A percentile compares a stretch with the other conserved stretches of the same genome.
phyloP scores from a whole-genome alignment of 495 filamentous ascomycete genomes.

The Aspergillus funiculosus region DNA sequence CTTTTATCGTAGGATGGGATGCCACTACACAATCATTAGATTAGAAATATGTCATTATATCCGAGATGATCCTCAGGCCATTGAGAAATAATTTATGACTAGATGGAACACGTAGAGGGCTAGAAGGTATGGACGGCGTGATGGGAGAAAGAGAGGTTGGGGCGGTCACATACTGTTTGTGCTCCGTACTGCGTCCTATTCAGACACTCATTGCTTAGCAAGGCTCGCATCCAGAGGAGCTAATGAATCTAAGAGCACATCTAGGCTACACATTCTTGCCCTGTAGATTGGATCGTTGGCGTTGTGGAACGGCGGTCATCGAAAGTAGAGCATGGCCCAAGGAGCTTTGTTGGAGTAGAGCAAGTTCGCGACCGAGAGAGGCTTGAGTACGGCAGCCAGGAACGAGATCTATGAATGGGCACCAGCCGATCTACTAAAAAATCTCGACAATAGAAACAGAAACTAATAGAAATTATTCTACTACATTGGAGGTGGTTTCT shows the following conservation, averaged over 20 bases:
- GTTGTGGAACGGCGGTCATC: constrained; percentile 1
- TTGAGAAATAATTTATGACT: too few species aligned
- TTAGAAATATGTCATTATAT: constrained; percentile 6
- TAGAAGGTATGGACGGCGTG: constrained; percentile 12
- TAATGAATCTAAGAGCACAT: constrained; percentile 7
- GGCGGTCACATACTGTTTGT: constrained; percentile 21
- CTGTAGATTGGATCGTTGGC: constrained; percentile 7
- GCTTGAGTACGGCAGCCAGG: constrained; percentile 8
- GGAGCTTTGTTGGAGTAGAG: constrained; percentile 14
- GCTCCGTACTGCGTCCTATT: constrained; percentile 12
- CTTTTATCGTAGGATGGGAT: constrained; percentile 36
- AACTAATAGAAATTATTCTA: too few species aligned
- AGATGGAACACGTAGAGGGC: too few species aligned
- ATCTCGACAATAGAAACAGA: background rate
- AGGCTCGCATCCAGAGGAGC: constrained; percentile 14
- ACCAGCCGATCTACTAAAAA: background rate
- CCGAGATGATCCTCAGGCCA: background rate
- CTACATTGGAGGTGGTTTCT: too few species aligned
- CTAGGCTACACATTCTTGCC: constrained; percentile 23
- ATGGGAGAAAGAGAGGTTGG: constrained; percentile 11
- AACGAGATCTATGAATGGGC: constrained; percentile 2
- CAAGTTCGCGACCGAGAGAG: constrained; percentile 13
- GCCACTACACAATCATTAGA: constrained; percentile 28
- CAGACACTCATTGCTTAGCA: constrained; percentile 21
- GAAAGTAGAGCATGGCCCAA: background rate